Conservation (phyloP, 2,329 filamentous ascomycete species). For the Colletotrichum zoysiae region DNA sequence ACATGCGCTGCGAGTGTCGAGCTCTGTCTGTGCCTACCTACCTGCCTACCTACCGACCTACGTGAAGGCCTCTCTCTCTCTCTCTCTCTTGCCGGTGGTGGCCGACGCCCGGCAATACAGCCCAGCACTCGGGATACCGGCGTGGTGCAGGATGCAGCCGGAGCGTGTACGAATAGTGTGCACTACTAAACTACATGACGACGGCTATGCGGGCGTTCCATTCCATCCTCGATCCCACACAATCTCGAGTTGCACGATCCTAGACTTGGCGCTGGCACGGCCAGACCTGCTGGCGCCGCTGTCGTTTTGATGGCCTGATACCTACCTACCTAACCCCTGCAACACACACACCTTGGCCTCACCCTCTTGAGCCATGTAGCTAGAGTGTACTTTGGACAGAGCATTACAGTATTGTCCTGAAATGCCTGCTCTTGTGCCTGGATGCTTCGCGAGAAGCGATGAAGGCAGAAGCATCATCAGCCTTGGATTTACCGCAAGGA, state of each 20-base stretch:
- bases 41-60: background rate
- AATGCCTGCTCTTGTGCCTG: background rate
- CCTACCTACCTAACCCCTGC: background rate
- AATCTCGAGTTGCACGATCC: constrained; percentile 9
- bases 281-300: constrained; percentile 14
- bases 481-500: background rate
- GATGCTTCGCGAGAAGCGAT: constrained; percentile 1
- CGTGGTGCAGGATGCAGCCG: constrained; percentile 6
- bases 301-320: constrained; percentile 24
- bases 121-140: constrained; percentile 12
- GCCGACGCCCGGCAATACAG: constrained; percentile 16
- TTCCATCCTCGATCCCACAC: background rate
- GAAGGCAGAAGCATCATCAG: background rate
- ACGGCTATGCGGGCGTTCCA: constrained; percentile 18
- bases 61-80: background rate
- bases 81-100: background rate
- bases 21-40: background rate
- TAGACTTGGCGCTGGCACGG: constrained; percentile 27
- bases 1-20: background rate
- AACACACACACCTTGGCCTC: constrained; percentile 1
- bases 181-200: background rate
- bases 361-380: constrained; percentile 9
- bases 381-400: background rate
- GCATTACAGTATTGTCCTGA: background rate
- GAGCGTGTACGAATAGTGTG: background rate